Percentiles rank a stretch among this genome's conserved stretches.
phyloP scores from a whole-genome alignment of 1,284 basidiomycete species.

The Ganoderma meredithae region DNA sequence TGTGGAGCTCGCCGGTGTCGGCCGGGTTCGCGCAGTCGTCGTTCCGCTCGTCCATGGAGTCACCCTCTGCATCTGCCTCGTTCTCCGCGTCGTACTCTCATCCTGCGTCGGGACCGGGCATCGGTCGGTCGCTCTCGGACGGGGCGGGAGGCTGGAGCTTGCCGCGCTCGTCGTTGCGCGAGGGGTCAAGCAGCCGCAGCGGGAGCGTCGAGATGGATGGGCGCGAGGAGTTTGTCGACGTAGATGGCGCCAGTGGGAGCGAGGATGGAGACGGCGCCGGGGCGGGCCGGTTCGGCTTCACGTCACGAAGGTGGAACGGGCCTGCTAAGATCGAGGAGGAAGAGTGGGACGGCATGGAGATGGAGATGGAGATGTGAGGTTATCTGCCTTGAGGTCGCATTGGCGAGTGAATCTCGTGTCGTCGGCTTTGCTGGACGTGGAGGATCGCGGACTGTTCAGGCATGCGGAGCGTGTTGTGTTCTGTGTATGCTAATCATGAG shows the following conservation, averaged over 20 bases:
- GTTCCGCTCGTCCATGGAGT: conserved; percentile 37
- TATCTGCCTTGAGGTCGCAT: background rate
- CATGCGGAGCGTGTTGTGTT: background rate
- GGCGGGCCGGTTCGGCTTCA: conserved; percentile 37
- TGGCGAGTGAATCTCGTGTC: background rate
- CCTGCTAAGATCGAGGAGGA: conserved; percentile 48
- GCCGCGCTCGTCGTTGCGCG: conserved; percentile 58
- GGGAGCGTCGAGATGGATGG: conserved; percentile 47
- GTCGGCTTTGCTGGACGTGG: background rate
- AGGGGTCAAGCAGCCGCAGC: conserved; percentile 46
- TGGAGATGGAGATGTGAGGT: conserved; percentile 48
- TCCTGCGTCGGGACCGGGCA: conserved; percentile 1
- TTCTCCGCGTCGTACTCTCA: conserved; percentile 31
- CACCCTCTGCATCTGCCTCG: conserved; percentile 23
- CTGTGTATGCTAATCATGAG: conserved; percentile 10
- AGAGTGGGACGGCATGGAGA: conserved; percentile 48
- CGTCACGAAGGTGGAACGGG: conserved; percentile 39
- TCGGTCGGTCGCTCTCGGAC: conserved; percentile 39
- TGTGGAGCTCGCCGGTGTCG: conserved; percentile 40
- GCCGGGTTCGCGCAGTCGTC: conserved; percentile 40
- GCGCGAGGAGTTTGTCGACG: conserved; percentile 33
- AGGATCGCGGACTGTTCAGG: conserved; percentile 1
- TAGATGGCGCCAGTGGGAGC: conserved; percentile 34
- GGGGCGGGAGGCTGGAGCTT: conserved; percentile 57
- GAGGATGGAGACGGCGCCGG: conserved; percentile 24